Conservation (phyloP, 2,329 filamentous ascomycete species). For the Penicillium sp. region DNA sequence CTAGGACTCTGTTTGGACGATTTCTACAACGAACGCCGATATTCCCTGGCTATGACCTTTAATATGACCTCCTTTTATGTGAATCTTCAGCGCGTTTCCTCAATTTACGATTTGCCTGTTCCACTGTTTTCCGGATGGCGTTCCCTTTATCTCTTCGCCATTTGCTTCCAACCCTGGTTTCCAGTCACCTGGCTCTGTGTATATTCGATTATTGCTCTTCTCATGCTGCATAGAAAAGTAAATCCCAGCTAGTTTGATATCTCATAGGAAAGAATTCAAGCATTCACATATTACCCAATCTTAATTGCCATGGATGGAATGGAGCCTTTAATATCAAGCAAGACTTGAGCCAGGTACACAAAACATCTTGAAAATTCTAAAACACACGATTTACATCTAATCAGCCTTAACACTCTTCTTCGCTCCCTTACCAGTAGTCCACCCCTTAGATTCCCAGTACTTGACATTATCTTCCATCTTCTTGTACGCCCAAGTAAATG, state of each 20-base stretch:
- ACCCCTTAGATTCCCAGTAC: constrained; percentile 43
- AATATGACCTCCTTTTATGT: background rate
- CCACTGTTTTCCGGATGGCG: background rate
- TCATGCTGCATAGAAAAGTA: background rate
- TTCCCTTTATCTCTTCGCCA: background rate
- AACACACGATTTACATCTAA: constrained; percentile 10
- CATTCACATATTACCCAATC: background rate
- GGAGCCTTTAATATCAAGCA: background rate
- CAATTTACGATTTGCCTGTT: background rate
- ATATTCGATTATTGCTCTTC: background rate
- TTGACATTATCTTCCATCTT: constrained; percentile 52
- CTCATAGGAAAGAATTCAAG: background rate
- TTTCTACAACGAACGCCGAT: background rate
- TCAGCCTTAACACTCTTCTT: constrained; percentile 41
- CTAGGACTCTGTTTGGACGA: constrained; percentile 6
- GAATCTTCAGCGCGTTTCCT: background rate
- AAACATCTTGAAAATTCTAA: background rate
- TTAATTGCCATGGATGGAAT: background rate
- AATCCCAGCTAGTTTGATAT: background rate
- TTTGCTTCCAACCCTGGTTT: background rate
- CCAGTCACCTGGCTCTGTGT: background rate
- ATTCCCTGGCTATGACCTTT: background rate
- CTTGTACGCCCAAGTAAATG: constrained; percentile 48
- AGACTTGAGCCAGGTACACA: background rate
- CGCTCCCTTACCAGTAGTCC: constrained; percentile 34